Conservation (phyloP, 2,329 filamentous ascomycete genomes). For the Aspergillus fumigatiaffinis region DNA sequence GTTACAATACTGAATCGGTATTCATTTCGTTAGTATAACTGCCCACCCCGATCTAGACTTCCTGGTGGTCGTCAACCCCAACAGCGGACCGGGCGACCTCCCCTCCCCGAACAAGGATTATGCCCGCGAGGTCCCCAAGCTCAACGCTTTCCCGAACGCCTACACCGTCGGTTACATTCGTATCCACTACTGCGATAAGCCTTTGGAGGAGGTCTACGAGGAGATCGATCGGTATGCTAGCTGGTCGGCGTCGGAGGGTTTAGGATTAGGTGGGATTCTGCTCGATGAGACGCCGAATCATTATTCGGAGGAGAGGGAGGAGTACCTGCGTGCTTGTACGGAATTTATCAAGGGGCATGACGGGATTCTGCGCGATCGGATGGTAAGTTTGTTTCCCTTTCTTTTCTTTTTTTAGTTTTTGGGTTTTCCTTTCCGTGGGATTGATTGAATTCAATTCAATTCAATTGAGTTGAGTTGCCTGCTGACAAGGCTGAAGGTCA, state of each 20-base stretch:
- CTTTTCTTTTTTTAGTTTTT: too few species aligned
- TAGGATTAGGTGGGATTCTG: conserved; percentile 14
- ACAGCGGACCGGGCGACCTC: conserved; percentile 12
- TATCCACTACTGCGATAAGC: conserved; percentile 21
- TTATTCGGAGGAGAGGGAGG: background rate
- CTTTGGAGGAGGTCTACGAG: conserved; percentile 7
- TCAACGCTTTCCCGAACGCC: conserved; percentile 16
- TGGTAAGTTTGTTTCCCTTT: background rate
- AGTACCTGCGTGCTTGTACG: conserved; percentile 6
- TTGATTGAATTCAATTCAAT: too few species aligned
- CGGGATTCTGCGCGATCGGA: conserved; percentile 6
- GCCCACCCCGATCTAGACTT: conserved; percentile 10
- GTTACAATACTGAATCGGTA: too few species aligned
- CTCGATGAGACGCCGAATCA: conserved; percentile 17
- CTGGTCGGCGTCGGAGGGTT: conserved; percentile 6
- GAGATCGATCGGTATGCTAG: conserved; percentile 16
- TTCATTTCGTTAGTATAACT: conserved; percentile 2
- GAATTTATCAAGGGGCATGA: conserved; percentile 2
- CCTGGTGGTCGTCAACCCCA: conserved; percentile 16
- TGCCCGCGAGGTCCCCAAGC: conserved; percentile 9
- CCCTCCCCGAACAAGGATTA: conserved; percentile 12
- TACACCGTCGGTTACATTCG: conserved; percentile 21
- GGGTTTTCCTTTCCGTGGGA: too few species aligned
- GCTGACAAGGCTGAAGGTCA: background rate
- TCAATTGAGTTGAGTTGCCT: too few species aligned